phyloP scores from a whole-genome alignment of 495 filamentous ascomycete genomes.

The Neurospora pannonica region DNA sequence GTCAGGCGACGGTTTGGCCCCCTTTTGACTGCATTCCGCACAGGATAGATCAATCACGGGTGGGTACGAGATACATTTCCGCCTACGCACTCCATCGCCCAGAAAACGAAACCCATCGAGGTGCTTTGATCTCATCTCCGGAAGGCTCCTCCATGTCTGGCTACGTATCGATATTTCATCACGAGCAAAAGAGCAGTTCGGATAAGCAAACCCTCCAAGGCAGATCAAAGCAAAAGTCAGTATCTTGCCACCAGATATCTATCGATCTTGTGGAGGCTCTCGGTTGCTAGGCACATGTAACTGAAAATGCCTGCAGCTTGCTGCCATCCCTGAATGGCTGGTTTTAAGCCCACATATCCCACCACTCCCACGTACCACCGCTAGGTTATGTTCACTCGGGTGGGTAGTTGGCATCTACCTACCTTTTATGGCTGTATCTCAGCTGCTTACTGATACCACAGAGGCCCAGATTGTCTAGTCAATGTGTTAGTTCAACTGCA shows the following conservation, averaged over 20 bases:
- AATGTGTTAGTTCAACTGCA: neutral
- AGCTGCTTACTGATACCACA: neutral
- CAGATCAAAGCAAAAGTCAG: neutral
- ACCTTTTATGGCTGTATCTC: neutral
- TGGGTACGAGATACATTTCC: neutral
- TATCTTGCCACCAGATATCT: neutral
- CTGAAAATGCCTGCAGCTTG: neutral
- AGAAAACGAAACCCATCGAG: neutral
- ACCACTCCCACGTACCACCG: neutral
- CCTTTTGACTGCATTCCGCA: neutral
- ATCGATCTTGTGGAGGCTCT: neutral
- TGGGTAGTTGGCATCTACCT: neutral
- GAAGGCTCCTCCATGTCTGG: neutral
- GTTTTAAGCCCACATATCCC: neutral
- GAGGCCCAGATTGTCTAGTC: neutral
- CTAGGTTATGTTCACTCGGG: neutral
- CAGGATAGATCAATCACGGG: neutral
- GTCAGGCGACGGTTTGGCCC: neutral
- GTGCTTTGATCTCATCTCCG: neutral
- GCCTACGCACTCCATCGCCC: neutral
- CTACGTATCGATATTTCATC: neutral
- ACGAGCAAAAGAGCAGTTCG: neutral
- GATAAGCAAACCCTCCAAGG: neutral
- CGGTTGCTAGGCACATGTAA: neutral
- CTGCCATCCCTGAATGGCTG: neutral